Conservation (phyloP, 2,329 filamentous ascomycete genomes). For the Metarhizium album region DNA sequence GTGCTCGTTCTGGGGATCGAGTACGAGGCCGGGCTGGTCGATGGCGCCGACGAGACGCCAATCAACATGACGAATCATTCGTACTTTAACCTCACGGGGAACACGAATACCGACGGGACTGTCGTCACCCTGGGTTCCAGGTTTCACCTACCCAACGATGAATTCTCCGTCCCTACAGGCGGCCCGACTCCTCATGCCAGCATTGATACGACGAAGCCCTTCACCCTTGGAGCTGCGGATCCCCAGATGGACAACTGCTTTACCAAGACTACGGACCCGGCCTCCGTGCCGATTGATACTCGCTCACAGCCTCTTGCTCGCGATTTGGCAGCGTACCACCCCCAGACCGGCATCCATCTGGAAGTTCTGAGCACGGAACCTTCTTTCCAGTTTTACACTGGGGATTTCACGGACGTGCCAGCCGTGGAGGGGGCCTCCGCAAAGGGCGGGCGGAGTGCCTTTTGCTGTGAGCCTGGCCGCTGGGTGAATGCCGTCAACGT, state of each 20-base stretch:
- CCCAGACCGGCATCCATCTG: conserved; percentile 64
- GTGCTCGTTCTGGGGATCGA: conserved; percentile 72
- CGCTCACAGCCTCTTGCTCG: conserved; percentile 50
- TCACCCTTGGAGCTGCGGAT: conserved; percentile 58
- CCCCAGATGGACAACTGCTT: conserved; percentile 90
- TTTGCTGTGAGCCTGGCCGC: conserved; percentile 86
- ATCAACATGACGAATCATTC: conserved; percentile 96
- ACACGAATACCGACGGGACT: conserved; percentile 42
- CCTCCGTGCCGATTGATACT: conserved; percentile 54
- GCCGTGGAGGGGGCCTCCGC: conserved; percentile 51
- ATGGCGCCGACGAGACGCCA: conserved; percentile 74
- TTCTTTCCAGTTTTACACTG: conserved; percentile 94
- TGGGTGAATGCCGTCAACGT: conserved; percentile 85
- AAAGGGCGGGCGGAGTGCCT: conserved; percentile 59
- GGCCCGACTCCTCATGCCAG: conserved; percentile 53
- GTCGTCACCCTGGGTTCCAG: conserved; percentile 55
- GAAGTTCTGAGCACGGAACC: conserved; percentile 89
- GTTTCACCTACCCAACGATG: conserved; percentile 63
- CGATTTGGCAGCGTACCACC: conserved; percentile 64
- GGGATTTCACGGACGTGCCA: conserved; percentile 71
- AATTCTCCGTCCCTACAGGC: conserved; percentile 62
- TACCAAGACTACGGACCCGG: conserved; percentile 55
- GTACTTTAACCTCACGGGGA: conserved; percentile 55
- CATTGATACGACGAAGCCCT: conserved; percentile 53
- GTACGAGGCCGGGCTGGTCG: conserved; percentile 76